phyloP scores from a whole-genome alignment of 2,329 filamentous ascomycete species.

The Talaromyces sp. region DNA sequence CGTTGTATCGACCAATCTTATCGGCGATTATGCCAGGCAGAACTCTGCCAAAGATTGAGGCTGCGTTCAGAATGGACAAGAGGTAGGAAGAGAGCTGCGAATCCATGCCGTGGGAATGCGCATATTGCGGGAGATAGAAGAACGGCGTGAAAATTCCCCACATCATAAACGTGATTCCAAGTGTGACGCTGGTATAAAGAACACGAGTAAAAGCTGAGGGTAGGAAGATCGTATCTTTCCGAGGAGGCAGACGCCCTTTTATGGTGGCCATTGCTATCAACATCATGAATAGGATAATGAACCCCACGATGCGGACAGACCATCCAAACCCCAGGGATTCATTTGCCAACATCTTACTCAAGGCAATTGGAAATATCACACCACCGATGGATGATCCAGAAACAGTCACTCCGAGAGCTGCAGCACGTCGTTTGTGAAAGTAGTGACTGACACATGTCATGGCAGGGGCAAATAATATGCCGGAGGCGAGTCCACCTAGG shows the following conservation, averaged over 20 bases:
- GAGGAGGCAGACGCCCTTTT: constrained; percentile 42
- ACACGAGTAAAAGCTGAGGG: constrained; percentile 23
- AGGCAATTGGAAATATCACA: constrained; percentile 53
- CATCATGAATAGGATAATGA: constrained; percentile 53
- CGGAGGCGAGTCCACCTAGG: constrained; percentile 46
- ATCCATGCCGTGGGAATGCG: constrained; percentile 22
- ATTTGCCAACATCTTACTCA: constrained; percentile 39
- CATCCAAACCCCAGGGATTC: constrained; percentile 52
- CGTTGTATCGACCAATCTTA: constrained; percentile 53
- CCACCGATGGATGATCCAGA: constrained; percentile 52
- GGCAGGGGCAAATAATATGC: constrained; percentile 31
- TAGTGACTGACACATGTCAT: constrained; percentile 29
- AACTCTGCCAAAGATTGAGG: constrained; percentile 34
- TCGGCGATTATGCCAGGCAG: constrained; percentile 34
- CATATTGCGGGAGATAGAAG: constrained; percentile 32
- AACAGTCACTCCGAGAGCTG: constrained; percentile 30
- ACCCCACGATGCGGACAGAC: constrained; percentile 61
- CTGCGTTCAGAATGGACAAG: constrained; percentile 31
- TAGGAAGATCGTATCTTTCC: constrained; percentile 27
- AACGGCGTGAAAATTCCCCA: constrained; percentile 30
- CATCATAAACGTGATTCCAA: constrained; percentile 24
- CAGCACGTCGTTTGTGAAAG: constrained; percentile 28
- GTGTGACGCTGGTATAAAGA: constrained; percentile 22
- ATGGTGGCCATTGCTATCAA: constrained; percentile 39
- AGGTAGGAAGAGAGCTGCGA: constrained; percentile 26